Evolutionary conservation across 2,329 filamentous ascomycete species (phyloP).

Genomic region (Cytospora piceicola): DNA sequence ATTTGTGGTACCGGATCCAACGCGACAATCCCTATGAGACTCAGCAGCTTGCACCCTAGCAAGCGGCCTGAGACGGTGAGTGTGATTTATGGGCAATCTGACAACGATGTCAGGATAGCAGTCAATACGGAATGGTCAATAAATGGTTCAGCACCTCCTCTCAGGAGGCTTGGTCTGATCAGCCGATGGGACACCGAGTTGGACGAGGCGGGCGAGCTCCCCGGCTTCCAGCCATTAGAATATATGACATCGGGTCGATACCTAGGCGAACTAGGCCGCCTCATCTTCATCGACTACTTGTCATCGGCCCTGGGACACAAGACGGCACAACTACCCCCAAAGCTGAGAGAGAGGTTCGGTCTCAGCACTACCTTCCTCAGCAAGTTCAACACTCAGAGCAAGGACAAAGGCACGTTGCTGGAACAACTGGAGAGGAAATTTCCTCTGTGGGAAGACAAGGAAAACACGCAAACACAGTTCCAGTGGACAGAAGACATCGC

Average conservation of each 20-base stretch:
- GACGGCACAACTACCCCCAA: constrained; percentile 54
- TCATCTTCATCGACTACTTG: constrained; percentile 71
- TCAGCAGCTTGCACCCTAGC: constrained; percentile 63
- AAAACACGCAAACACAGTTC: constrained; percentile 49
- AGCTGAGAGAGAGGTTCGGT: constrained; percentile 61
- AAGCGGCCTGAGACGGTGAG: constrained; percentile 61
- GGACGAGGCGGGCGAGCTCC: constrained; percentile 67
- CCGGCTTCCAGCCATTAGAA: constrained; percentile 81
- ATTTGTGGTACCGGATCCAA: constrained; percentile 84
- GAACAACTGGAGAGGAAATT: constrained; percentile 57
- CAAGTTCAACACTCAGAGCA: constrained; percentile 62
- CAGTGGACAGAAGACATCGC: constrained; percentile 66
- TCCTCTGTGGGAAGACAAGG: constrained; percentile 47
- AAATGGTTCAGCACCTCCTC: constrained; percentile 70
- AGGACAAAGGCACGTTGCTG: constrained; percentile 43
- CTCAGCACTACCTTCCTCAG: constrained; percentile 75
- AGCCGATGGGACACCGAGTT: constrained; percentile 72
- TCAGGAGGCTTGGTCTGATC: constrained; percentile 65
- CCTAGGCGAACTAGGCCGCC: constrained; percentile 73
- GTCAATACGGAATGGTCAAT: constrained; percentile 89
- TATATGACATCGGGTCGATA: constrained; percentile 84
- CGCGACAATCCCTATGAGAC: constrained; percentile 74
- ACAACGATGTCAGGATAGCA: constrained; percentile 65
- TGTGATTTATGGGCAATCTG: constrained; percentile 50
- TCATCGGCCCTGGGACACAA: constrained; percentile 47